A percentile compares a stretch with the other conserved stretches of the same genome.
Conservation (phyloP, 441 rosid genomes). For the Sinapis alba region DNA sequence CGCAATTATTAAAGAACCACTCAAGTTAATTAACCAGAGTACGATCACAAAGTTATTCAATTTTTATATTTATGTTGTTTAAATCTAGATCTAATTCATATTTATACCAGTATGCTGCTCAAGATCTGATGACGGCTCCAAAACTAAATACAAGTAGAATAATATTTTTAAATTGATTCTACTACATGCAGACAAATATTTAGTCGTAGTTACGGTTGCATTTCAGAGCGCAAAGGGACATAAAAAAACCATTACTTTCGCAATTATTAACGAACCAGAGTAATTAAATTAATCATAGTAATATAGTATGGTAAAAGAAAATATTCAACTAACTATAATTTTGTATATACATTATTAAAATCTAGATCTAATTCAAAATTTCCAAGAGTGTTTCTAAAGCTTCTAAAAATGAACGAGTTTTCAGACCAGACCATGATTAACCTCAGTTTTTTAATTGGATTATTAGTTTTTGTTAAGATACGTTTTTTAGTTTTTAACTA, state of each 20-base stretch:
- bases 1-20: background rate
- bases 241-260: slow-evolving; percentile 5
- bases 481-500: too few species aligned
- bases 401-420: too few species aligned
- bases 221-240: too few species aligned
- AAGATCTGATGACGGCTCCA: slow-evolving; percentile 13
- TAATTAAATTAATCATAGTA: background rate
- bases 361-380: slow-evolving; percentile 14
- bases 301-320: too few species aligned
- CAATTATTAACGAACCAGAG: background rate
- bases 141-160: background rate
- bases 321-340: background rate
- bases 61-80: background rate
- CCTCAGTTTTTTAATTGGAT: too few species aligned
- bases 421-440: too few species aligned
- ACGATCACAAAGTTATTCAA: background rate
- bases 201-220: too few species aligned
- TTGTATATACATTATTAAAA: background rate
- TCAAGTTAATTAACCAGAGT: background rate
- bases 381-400: too few species aligned
- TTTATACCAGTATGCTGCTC: background rate
- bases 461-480: too few species aligned
- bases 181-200: too few species aligned
- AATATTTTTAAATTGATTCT: background rate
- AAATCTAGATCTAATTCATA: slow-evolving; percentile 17